Evolutionary conservation across 2,329 filamentous ascomycete genomes (phyloP).

Genomic region (Colletotrichum musae): DNA sequence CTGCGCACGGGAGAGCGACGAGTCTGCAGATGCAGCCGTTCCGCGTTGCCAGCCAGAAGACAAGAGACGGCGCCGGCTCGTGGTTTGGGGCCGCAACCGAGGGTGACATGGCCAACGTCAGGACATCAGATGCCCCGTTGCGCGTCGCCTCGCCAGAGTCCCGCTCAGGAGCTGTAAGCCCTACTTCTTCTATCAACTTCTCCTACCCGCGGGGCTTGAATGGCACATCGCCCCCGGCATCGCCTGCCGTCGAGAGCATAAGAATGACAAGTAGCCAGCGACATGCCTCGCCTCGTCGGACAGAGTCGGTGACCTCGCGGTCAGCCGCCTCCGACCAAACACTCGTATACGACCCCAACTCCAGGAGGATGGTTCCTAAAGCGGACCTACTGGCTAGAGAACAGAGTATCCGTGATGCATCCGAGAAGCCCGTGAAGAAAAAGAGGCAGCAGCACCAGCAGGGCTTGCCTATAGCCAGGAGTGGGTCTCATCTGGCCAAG

Average conservation of each 20-base stretch:
- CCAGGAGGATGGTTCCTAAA: constrained; percentile 72
- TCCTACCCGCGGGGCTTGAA: constrained; percentile 67
- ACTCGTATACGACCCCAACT: constrained; percentile 77
- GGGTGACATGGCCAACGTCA: constrained; percentile 61
- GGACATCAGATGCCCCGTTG: constrained; percentile 60
- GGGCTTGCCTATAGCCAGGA: constrained; percentile 48
- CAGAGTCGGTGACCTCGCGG: constrained; percentile 44
- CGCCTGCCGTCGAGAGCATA: constrained; percentile 44
- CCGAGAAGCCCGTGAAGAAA: constrained; percentile 56
- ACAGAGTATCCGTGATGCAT: constrained; percentile 55
- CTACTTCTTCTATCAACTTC: constrained; percentile 69
- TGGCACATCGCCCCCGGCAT: constrained; percentile 56
- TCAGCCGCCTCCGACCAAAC: constrained; percentile 53
- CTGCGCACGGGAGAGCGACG: constrained; percentile 51
- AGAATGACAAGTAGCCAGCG: constrained; percentile 43
- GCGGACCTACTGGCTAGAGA: constrained; percentile 60
- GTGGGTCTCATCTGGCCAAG: constrained; percentile 63
- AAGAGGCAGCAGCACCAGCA: constrained; percentile 56
- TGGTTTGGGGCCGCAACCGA: constrained; percentile 65
- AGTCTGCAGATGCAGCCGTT: constrained; percentile 65
- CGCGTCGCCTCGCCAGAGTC: constrained; percentile 51
- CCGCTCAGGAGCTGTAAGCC: constrained; percentile 62
- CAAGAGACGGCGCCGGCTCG: constrained; percentile 57
- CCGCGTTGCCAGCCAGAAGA: constrained; percentile 67
- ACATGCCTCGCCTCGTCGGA: constrained; percentile 45